These are phyloP conservation scores for Lepidium africanum DNA, from an alignment of 345 rosid genomes.

Conservation along the genomic window DNA sequence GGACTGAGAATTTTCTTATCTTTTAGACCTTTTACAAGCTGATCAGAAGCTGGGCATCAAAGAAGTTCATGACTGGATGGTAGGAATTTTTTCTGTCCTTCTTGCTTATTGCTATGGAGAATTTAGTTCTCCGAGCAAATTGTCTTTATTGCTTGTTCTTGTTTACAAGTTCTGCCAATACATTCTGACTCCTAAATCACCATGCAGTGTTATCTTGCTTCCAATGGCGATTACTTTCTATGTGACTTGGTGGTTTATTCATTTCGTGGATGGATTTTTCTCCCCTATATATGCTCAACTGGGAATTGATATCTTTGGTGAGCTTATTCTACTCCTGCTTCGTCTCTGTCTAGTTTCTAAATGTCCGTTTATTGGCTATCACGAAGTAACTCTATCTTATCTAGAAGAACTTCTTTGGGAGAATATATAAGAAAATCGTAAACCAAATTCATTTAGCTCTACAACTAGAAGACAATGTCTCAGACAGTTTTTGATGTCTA, in stretches of 20 bases:
- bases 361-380: neutral
- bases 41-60: conserved; percentile 95
- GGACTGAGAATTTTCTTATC: neutral
- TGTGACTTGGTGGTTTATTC: conserved; percentile 99
- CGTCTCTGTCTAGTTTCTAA: neutral
- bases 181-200: conserved; percentile 24
- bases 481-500: neutral
- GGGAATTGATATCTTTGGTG: conserved; percentile 88
- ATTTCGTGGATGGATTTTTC: conserved; percentile 96
- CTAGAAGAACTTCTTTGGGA: neutral
- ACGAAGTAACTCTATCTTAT: neutral
- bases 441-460: neutral
- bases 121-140: neutral
- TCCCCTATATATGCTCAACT: conserved; percentile 92
- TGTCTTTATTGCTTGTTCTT: neutral
- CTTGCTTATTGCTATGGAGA: neutral
- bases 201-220: conserved; percentile 85
- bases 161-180: neutral
- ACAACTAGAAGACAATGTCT: neutral
- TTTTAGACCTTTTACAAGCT: conserved; percentile 78
- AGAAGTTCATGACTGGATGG: conserved; percentile 99
- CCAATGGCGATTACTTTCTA: conserved; percentile 96
- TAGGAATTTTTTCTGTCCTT: conserved; percentile 20
- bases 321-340: conserved; percentile 18
- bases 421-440: neutral